Percentiles rank a stretch among this genome's conserved stretches.
Evolutionary conservation across 164 flowering plant genomes (phyloP).

Genomic region (Vitis rotundifolia): DNA sequence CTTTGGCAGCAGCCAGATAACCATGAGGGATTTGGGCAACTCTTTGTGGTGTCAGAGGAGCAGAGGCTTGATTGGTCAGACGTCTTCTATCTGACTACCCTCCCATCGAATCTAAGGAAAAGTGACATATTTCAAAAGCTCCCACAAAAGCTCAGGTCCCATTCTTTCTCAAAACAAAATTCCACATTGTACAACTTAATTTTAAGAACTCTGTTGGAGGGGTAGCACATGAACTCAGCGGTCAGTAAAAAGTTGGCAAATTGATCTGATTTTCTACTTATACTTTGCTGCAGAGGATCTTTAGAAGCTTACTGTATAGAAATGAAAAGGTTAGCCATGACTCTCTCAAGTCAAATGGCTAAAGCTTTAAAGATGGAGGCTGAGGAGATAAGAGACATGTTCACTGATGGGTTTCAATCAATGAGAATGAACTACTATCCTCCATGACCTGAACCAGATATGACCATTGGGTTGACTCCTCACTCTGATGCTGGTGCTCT

Average conservation of each 20-base stretch:
- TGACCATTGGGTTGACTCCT: constrained; percentile 40
- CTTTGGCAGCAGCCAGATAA: constrained; percentile 36
- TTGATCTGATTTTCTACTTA: too few species aligned
- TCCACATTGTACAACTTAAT: too few species aligned
- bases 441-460: constrained; percentile 50
- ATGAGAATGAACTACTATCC: constrained; percentile 60
- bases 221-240: too few species aligned
- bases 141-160: constrained; percentile 29
- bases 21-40: constrained; percentile 40
- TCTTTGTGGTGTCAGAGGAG: constrained; percentile 38
- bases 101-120: constrained; percentile 24
- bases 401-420: constrained; percentile 32
- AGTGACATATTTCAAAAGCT: constrained; percentile 27
- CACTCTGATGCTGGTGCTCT: constrained; percentile 49
- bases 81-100: constrained; percentile 31
- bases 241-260: too few species aligned
- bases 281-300: constrained; percentile 15
- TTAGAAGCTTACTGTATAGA: constrained; percentile 27
- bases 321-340: constrained; percentile 23
- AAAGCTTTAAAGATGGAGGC: constrained; percentile 28
- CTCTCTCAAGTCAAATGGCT: constrained; percentile 24
- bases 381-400: constrained; percentile 28
- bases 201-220: too few species aligned
- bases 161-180: background rate
- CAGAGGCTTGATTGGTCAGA: constrained; percentile 43